Evolutionary conservation across 257 asterid species (phyloP).

Genomic region (Coffea canephora): DNA sequence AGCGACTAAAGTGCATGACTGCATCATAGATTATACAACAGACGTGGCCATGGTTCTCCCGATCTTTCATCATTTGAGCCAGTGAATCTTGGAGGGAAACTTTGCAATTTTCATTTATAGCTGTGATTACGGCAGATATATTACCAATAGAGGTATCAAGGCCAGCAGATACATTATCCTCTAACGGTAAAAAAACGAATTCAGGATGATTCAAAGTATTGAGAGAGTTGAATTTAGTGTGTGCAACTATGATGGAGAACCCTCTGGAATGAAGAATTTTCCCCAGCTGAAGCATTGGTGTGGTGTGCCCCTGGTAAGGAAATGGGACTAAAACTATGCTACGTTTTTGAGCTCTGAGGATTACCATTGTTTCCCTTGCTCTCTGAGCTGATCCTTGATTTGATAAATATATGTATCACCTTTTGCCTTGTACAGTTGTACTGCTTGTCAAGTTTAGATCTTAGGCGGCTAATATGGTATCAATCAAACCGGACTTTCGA

Average conservation of each 20-base stretch:
- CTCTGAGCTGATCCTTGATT: background rate
- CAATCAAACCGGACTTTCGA: background rate
- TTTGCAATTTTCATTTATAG: constrained; percentile 13
- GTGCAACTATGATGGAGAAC: constrained; percentile 47
- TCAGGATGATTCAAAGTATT: constrained; percentile 38
- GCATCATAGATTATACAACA: constrained; percentile 28
- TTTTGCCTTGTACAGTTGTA: no score
- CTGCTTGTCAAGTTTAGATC: background rate
- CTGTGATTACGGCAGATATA: background rate
- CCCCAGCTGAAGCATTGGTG: constrained; percentile 38
- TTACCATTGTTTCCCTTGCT: background rate
- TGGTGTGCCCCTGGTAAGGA: constrained; percentile 30
- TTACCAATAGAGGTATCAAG: background rate
- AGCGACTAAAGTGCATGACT: constrained; percentile 21
- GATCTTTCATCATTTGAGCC: constrained; percentile 20
- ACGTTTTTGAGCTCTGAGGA: background rate
- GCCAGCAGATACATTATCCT: background rate
- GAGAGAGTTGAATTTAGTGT: constrained; percentile 48
- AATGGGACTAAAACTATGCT: constrained; percentile 25
- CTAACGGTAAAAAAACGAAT: constrained; percentile 25
- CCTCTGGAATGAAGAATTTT: constrained; percentile 39
- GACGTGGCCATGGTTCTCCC: constrained; percentile 8
- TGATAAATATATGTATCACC: background rate
- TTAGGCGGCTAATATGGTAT: background rate
- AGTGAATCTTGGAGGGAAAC: constrained; percentile 4